Base-by-base conservation (phyloP, 164 flowering plant genomes). In the Vitis rotundifolia region DNA sequence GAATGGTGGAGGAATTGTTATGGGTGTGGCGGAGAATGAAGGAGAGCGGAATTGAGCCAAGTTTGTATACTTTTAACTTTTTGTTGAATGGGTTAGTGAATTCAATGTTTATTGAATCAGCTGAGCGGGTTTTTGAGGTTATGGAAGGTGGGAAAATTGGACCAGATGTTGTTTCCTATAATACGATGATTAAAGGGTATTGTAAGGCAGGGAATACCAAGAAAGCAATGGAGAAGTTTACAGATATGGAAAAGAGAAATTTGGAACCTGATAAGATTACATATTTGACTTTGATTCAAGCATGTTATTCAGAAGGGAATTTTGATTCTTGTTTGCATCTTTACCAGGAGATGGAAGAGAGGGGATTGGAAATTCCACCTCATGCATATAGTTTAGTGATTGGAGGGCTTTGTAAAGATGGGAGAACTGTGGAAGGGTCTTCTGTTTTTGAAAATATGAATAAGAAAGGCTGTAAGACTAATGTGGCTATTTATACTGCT, bases 11-110 rank as follows among this genome's bases (percentile, higher is more conserved):
- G 82, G 97, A 96, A 69, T 73, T 96, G 82, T 80, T 96, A 73
- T 96, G 93, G 97, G 90, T 91, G 16, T 96, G 98, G 98, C 75
- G 88, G 2, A 29, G 73, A 59, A 93, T 92, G 98, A 96, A 93
- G 61, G 97, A 91, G 61, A 84, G 74, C 71, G 93, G 87, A 51
- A 82, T 96, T 75, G 97, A 89, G 56, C 98, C 97, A 8, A 85
- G 82, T 68, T 71, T 92, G 78, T 88, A 86, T 69, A 84, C 91
- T 1, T 93, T 84, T 61, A 91, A 96, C 69, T 89, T 85, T 68
- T 71, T 92, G 82, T 67, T 93, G 76, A 92, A 93, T 79, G 99
- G 92, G 3, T 82, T 93, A 80, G 97, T 93, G 75, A 91, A 81
- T 79, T 84, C 90, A 0, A 74, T 76, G 86, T 87, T 83, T 69